Evolutionary conservation across 257 asterid genomes (phyloP), one percentile per base, ranked within the genome.

Genomic region (Solanum piurae): DNA sequence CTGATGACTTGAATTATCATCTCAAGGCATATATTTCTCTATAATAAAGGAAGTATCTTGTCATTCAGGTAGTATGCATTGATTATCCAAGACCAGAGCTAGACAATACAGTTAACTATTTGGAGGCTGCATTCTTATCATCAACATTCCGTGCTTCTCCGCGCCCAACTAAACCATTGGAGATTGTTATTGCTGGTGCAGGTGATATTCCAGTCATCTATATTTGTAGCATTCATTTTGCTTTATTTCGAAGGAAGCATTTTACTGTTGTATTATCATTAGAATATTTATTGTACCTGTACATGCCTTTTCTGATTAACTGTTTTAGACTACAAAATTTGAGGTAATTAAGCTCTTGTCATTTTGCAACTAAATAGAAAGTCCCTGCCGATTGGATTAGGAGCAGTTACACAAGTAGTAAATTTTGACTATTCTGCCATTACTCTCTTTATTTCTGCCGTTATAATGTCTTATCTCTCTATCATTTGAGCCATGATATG

Each of bases 161-260:
- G 37, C 97, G 95, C 68, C 99, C 99, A 60, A 92, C 68, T n/a
- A 97, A 94, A 89, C 98, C 98, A 29, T 89, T 97, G 91, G 93
- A 97, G 91, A 90, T 96, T 79, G 94, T 97, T 52, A 94, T 97
- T 90, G 99, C 99, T 66, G 99, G 99, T 87, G 98, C 98, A 92
- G 99, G 99, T 97, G 84, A 85, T 90, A 62, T 69, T 58, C 31
- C 4, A 37, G 12, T 21, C 23, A 49, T 64, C 42, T 71, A 10
- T 82, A 20, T 75, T 31, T 77, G 31, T 73, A 75, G 44, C 3
- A 29, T 77, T 85, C 25, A 11, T 87, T 82, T 46, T 73, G 7
- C 79, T 4, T 12, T 87, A 77, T 84, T 7, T 31, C 60, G 6
- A 18, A 31, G 72, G 64, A 80, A 86, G 23, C 21, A 58, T 74